Percentiles rank a stretch among this genome's conserved stretches.
These are phyloP conservation scores for Cymbidium sinense DNA, from an alignment of 106 monocot species.

Conservation along the genomic window DNA sequence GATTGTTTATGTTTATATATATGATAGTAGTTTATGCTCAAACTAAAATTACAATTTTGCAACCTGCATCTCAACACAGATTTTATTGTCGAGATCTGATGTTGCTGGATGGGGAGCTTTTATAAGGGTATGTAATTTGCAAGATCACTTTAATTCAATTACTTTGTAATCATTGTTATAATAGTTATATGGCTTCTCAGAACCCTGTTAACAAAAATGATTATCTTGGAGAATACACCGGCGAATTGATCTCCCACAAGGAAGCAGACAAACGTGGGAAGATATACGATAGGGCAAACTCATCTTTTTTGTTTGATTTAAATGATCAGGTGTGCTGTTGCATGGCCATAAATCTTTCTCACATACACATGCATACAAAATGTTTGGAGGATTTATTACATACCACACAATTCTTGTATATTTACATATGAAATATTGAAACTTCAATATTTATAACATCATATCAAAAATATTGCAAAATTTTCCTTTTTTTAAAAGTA, in stretches of 20 bases:
- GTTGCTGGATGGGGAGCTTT: constrained; percentile 99
- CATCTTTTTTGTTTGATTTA: constrained; percentile 97
- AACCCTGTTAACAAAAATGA: constrained; percentile 94
- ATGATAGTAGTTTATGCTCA: constrained; percentile 8
- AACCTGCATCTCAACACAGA: constrained; percentile 25
- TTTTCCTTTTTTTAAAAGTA: too few species aligned
- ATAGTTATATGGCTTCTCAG: constrained; percentile 19
- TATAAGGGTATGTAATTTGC: constrained; percentile 50
- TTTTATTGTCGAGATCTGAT: constrained; percentile 81
- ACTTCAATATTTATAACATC: too few species aligned
- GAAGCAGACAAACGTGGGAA: constrained; percentile 99
- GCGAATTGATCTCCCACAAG: constrained; percentile 90
- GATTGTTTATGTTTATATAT: constrained; percentile 1
- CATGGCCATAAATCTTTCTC: background rate
- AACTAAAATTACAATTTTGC: background rate
- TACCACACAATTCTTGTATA: too few species aligned
- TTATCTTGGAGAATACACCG: constrained; percentile 98
- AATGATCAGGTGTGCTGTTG: constrained; percentile 74
- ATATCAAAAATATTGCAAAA: too few species aligned
- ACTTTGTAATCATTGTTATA: background rate
- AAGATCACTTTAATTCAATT: background rate
- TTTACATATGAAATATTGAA: too few species aligned
- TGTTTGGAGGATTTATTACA: too few species aligned
- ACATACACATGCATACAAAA: too few species aligned
- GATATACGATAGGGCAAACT: constrained; percentile 97